Evolutionary conservation across 768 basidiomycete genomes (phyloP).

Genomic region (Russula dissimulans): DNA sequence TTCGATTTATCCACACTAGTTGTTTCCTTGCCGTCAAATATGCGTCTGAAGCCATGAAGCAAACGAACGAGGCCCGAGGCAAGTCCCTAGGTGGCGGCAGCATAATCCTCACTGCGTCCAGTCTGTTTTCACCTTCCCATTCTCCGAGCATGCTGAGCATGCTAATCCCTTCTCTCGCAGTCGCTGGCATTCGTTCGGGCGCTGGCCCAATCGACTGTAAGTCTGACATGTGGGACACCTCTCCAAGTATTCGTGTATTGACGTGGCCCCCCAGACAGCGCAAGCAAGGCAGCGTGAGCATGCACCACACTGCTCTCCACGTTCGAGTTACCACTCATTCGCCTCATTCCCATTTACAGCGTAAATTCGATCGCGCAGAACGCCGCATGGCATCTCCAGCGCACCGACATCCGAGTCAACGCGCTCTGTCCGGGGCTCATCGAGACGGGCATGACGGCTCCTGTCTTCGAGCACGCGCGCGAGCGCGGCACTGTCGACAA

Average conservation of each 20-base stretch:
- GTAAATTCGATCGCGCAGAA: constrained; percentile 88
- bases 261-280: constrained; percentile 54
- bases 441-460: constrained; percentile 84
- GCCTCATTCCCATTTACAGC: constrained; percentile 30
- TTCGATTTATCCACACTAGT: constrained; percentile 31
- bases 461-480: constrained; percentile 71
- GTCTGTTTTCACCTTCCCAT: constrained; percentile 32
- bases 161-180: constrained; percentile 29
- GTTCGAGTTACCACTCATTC: constrained; percentile 4
- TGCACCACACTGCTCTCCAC: neutral
- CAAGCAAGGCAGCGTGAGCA: constrained; percentile 84
- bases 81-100: constrained; percentile 68
- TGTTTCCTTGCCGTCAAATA: constrained; percentile 87
- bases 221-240: constrained; percentile 21
- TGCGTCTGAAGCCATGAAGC: constrained; percentile 74
- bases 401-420: constrained; percentile 81
- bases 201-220: constrained; percentile 76
- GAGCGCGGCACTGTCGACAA: constrained; percentile 62
- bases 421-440: constrained; percentile 87
- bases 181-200: constrained; percentile 76
- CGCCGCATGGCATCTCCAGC: constrained; percentile 67
- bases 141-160: neutral
- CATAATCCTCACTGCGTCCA: constrained; percentile 81
- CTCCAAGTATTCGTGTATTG: constrained; percentile 7
- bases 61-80: constrained; percentile 53